These are phyloP conservation scores for Penicillium italicum DNA, from an alignment of 2,329 filamentous ascomycete species.

Conservation along the genomic window DNA sequence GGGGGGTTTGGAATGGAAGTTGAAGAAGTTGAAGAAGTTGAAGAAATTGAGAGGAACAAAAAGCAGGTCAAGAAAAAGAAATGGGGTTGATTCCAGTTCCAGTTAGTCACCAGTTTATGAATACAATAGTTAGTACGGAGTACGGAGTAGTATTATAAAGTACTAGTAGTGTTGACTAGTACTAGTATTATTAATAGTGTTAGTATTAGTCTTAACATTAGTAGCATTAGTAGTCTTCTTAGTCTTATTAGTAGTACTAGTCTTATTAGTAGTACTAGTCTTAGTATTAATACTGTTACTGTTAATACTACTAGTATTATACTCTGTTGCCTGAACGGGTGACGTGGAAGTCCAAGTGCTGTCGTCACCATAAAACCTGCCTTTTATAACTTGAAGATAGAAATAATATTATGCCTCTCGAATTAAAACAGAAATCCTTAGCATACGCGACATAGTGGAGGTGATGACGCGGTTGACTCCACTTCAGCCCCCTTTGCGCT, in stretches of 20 bases:
- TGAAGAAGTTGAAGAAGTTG: not conserved
- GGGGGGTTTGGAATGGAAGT: not conserved
- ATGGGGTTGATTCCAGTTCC: not conserved
- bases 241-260: too few species aligned
- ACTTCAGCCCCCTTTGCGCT: conserved; percentile 5
- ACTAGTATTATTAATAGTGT: too few species aligned
- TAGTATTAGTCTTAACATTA: too few species aligned
- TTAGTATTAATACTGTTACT: too few species aligned
- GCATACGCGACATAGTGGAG: conserved; percentile 15
- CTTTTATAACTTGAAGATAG: too few species aligned
- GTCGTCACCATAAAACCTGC: conserved; percentile 7
- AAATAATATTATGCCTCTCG: too few species aligned
- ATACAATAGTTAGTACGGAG: too few species aligned
- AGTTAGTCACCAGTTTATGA: not conserved
- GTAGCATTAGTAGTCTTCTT: too few species aligned
- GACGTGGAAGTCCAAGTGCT: not conserved
- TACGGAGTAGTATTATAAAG: too few species aligned
- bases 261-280: not conserved
- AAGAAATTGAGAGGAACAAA: not conserved
- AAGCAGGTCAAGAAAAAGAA: not conserved
- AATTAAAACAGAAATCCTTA: too few species aligned
- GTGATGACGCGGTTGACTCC: conserved; percentile 23
- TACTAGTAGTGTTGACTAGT: too few species aligned
- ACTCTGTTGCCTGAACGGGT: not conserved
- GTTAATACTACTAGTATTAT: not conserved